Percentiles rank a stretch among this genome's conserved stretches.
Evolutionary conservation across 306 rosid species (phyloP).

Genomic region (Rosa rugosa): DNA sequence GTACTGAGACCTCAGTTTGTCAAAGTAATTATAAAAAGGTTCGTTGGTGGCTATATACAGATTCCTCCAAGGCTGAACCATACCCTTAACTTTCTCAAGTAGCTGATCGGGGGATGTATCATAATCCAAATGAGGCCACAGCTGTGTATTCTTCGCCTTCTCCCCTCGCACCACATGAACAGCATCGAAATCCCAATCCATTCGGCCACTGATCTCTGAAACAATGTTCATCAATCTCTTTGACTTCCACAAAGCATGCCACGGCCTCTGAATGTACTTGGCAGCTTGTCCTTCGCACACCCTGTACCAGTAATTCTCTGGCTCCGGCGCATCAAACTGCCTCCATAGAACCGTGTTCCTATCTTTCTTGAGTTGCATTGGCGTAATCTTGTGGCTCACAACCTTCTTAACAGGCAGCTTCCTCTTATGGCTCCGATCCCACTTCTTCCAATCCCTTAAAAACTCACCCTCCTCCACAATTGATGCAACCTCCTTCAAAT

Average conservation of each 20-base stretch:
- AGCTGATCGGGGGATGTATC: conserved; percentile 82
- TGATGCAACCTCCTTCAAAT: conserved; percentile 79
- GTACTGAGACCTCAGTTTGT: conserved; percentile 81
- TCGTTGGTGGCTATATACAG: conserved; percentile 91
- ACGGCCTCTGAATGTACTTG: conserved; percentile 79
- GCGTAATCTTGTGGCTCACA: conserved; percentile 63
- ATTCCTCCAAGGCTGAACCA: conserved; percentile 85
- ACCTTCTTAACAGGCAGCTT: conserved; percentile 71
- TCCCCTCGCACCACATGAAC: conserved; percentile 92
- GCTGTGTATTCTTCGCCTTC: conserved; percentile 81
- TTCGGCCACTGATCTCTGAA: conserved; percentile 70
- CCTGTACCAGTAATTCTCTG: conserved; percentile 96
- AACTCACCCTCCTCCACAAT: conserved; percentile 91
- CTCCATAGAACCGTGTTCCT: conserved; percentile 68
- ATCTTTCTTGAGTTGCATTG: conserved; percentile 87
- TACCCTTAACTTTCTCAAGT: conserved; percentile 70
- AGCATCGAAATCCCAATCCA: conserved; percentile 99
- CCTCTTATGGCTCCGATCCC: conserved; percentile 73
- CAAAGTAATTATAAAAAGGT: conserved; percentile 87
- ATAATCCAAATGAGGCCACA: conserved; percentile 88
- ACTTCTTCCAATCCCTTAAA: conserved; percentile 78
- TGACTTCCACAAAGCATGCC: conserved; percentile 98
- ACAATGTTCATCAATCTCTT: conserved; percentile 98
- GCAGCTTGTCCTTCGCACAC: conserved; percentile 96
- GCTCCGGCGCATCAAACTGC: conserved; percentile 89